A percentile compares a stretch with the other conserved stretches of the same genome.
Evolutionary conservation across 2,329 filamentous ascomycete species (phyloP).

Genomic region (Colletotrichum navitas): DNA sequence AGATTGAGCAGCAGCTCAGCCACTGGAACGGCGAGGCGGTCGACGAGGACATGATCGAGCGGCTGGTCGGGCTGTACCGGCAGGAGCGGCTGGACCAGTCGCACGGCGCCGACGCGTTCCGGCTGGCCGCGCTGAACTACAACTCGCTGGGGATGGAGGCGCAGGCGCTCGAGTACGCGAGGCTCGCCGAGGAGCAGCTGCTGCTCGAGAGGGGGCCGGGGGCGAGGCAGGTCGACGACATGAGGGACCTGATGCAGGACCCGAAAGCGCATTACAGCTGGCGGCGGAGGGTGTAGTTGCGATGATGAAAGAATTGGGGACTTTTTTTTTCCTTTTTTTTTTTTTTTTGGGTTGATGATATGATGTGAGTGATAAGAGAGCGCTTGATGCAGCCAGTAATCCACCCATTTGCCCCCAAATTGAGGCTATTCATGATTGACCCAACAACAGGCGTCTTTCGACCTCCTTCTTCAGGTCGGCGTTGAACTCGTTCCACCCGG

Average conservation of each 20-base stretch:
- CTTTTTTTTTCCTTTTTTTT: no score
- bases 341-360: not conserved
- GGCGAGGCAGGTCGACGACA: conserved; percentile 25
- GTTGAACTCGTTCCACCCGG: conserved; percentile 17
- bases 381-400: not conserved
- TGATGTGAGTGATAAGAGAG: not conserved
- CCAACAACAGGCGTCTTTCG: not conserved
- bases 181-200: conserved; percentile 53
- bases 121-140: conserved; percentile 54
- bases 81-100: conserved; percentile 44
- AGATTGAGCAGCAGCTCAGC: conserved; percentile 40
- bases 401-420: not conserved
- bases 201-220: conserved; percentile 43
- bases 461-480: conserved; percentile 19
- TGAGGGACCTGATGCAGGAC: conserved; percentile 23
- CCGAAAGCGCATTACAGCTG: conserved; percentile 40
- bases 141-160: conserved; percentile 55
- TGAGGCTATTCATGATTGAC: not conserved
- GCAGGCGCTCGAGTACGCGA: conserved; percentile 54
- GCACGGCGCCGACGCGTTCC: conserved; percentile 52
- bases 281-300: conserved; percentile 25
- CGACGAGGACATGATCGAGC: conserved; percentile 42
- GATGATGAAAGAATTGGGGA: not conserved
- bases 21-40: conserved; percentile 37
- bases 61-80: conserved; percentile 43